These are phyloP conservation scores for Solidago caesia DNA, from an alignment of 129 eudicot species.

Conservation along the genomic window DNA sequence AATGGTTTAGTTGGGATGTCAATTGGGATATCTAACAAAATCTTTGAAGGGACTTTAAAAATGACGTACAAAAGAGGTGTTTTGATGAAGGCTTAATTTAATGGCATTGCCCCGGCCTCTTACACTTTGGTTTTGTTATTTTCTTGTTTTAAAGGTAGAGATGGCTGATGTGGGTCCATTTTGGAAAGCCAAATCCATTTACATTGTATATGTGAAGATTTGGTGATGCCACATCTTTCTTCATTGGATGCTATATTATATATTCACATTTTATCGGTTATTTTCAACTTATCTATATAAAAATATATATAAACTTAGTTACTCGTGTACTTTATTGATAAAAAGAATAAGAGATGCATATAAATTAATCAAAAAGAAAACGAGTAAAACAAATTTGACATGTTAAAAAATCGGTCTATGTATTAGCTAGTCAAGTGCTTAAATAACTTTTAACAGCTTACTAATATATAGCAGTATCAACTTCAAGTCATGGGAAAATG, in stretches of 20 bases:
- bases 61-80: constrained; percentile 30
- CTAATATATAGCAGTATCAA: too few species aligned
- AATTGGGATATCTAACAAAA: constrained; percentile 38
- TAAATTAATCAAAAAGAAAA: too few species aligned
- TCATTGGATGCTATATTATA: constrained; percentile 12
- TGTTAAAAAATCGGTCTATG: too few species aligned
- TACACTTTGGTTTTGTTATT: constrained; percentile 30
- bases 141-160: constrained; percentile 30
- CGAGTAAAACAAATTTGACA: too few species aligned
- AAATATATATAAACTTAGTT: too few species aligned
- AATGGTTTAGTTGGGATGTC: constrained; percentile 36
- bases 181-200: constrained; percentile 54
- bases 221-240: constrained; percentile 30
- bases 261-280: neutral
- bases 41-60: constrained; percentile 27
- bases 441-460: too few species aligned
- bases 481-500: too few species aligned
- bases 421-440: too few species aligned
- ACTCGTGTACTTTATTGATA: too few species aligned
- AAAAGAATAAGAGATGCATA: too few species aligned
- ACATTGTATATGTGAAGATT: constrained; percentile 40
- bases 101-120: constrained; percentile 21
- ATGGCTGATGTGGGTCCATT: constrained; percentile 38
- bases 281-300: neutral
- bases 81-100: constrained; percentile 33